Evolutionary conservation across 108 stramenopile species (phyloP).

Genomic region (Cyclostephanos invisitatus): DNA sequence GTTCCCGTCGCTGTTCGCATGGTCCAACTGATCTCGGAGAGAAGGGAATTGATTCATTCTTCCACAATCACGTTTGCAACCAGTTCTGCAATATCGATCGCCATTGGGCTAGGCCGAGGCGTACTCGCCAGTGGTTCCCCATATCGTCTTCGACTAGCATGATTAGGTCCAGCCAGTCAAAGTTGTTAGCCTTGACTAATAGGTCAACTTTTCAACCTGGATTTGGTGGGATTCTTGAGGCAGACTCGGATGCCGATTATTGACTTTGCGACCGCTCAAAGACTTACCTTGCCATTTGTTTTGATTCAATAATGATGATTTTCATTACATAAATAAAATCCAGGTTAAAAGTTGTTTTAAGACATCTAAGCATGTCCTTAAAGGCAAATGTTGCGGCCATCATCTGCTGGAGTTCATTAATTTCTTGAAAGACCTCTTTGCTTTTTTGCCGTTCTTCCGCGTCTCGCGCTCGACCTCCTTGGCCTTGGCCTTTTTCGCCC

Average conservation of each 20-base stretch:
- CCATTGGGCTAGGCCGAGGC: constrained; percentile 51
- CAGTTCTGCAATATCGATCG: constrained; percentile 50
- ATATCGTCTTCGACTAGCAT: constrained; percentile 52
- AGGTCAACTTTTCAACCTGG: constrained; percentile 43
- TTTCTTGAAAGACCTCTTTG: constrained; percentile 33
- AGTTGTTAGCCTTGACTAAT: constrained; percentile 35
- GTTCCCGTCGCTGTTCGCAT: constrained; percentile 46
- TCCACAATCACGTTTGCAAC: constrained; percentile 72
- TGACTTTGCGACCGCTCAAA: not conserved
- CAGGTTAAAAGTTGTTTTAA: not conserved
- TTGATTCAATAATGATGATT: no score
- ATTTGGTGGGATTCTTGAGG: constrained; percentile 45
- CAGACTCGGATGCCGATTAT: constrained; percentile 37
- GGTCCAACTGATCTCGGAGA: constrained; percentile 75
- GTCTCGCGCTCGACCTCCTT: constrained; percentile 18
- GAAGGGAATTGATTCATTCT: constrained; percentile 79
- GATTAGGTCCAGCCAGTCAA: constrained; percentile 47
- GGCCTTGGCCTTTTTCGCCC: constrained; percentile 45
- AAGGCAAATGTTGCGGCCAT: not conserved
- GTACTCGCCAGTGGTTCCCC: constrained; percentile 54
- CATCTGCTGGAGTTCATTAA: constrained; percentile 10
- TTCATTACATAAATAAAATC: not conserved
- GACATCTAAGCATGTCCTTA: not conserved
- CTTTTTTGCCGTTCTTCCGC: constrained; percentile 28
- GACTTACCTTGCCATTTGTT: no score